phyloP scores from a whole-genome alignment of 2,329 filamentous ascomycete genomes.

The Colletotrichum filicis region DNA sequence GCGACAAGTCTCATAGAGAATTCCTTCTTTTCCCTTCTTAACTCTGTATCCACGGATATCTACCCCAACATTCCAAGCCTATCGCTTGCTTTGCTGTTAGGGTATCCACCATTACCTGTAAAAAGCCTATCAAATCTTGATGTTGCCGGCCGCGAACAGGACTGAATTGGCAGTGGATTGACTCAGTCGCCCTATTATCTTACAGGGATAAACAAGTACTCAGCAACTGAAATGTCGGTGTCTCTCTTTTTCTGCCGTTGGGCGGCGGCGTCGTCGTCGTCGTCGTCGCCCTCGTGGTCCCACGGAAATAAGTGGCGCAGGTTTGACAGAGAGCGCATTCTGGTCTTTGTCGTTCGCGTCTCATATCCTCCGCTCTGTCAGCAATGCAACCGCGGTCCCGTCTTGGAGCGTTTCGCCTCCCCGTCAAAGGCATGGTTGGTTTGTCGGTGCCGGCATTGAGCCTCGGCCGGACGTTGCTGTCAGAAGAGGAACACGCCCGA shows the following conservation, averaged over 20 bases:
- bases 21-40: neutral
- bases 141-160: slow-evolving; percentile 4
- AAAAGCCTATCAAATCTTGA: neutral
- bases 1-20: neutral
- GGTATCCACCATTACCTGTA: neutral
- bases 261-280: neutral
- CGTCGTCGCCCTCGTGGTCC: neutral
- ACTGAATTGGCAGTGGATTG: neutral
- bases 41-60: neutral
- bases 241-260: slow-evolving; percentile 16
- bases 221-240: slow-evolving; percentile 21
- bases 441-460: slow-evolving; percentile 4
- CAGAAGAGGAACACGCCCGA: slow-evolving; percentile 16
- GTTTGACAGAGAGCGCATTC: neutral
- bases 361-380: slow-evolving; percentile 4
- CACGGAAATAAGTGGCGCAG: neutral
- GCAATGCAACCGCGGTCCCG: slow-evolving; percentile 3
- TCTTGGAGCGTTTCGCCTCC: slow-evolving; percentile 22
- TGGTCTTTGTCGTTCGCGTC: slow-evolving; percentile 12
- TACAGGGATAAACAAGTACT: slow-evolving; percentile 27
- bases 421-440: slow-evolving; percentile 3
- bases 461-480: slow-evolving; percentile 30
- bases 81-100: neutral
- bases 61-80: neutral
- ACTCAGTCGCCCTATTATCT: slow-evolving; percentile 28